These are phyloP conservation scores for Candida montana DNA, from an alignment of 805 yeast genomes.

Conservation along the genomic window DNA sequence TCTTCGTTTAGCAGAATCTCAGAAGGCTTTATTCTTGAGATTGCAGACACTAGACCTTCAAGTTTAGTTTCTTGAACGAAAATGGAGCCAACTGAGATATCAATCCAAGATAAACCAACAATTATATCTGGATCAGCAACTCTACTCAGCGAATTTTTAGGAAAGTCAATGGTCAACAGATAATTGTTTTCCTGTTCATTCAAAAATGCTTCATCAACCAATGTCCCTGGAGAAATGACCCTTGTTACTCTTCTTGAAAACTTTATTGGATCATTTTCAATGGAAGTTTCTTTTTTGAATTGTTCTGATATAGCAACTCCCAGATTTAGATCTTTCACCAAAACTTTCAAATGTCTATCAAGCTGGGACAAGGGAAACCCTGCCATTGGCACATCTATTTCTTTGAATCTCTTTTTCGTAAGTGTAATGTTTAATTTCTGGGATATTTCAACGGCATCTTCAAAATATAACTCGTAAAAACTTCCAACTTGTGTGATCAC, in stretches of 20 bases:
- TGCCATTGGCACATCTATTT: slow-evolving; percentile 63
- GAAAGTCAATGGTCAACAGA: slow-evolving; percentile 59
- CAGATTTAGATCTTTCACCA: slow-evolving; percentile 63
- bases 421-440: slow-evolving; percentile 67
- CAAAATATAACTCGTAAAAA: slow-evolving; percentile 82
- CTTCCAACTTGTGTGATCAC: slow-evolving; percentile 81
- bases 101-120: slow-evolving; percentile 84
- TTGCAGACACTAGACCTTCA: slow-evolving; percentile 58
- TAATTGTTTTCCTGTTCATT: slow-evolving; percentile 69
- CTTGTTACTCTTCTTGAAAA: slow-evolving; percentile 70
- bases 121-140: slow-evolving; percentile 35
- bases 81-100: slow-evolving; percentile 77
- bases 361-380: slow-evolving; percentile 80
- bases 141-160: slow-evolving; percentile 38
- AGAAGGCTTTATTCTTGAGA: slow-evolving; percentile 74
- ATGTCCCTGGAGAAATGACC: slow-evolving; percentile 87
- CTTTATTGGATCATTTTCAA: slow-evolving; percentile 30
- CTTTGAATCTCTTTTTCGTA: slow-evolving; percentile 46
- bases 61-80: slow-evolving; percentile 60
- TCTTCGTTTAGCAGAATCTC: slow-evolving; percentile 63
- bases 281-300: slow-evolving; percentile 25
- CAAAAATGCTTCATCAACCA: slow-evolving; percentile 79
- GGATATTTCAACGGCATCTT: slow-evolving; percentile 75
- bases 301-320: slow-evolving; percentile 87
- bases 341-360: slow-evolving; percentile 64